phyloP scores from a whole-genome alignment of 1,139 yeast species.

The Scheffersomyces illinoinensis region DNA sequence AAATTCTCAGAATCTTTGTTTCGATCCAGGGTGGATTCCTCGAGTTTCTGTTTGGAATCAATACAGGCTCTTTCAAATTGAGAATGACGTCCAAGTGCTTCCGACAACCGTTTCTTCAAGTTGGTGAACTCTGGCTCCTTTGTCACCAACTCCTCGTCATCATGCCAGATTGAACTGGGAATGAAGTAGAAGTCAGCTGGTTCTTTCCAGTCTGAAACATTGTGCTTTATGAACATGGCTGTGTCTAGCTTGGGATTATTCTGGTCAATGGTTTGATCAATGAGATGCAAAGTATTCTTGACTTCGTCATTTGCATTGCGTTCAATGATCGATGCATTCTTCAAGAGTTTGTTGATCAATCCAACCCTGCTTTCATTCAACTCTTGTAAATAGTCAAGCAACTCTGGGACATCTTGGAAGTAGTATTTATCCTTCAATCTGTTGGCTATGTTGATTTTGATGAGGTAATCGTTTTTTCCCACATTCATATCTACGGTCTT shows the following conservation, averaged over 20 bases:
- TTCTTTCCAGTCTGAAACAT: slow-evolving; percentile 72
- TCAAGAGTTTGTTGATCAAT: slow-evolving; percentile 69
- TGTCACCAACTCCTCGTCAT: slow-evolving; percentile 76
- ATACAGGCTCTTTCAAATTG: slow-evolving; percentile 45
- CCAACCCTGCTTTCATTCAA: slow-evolving; percentile 78
- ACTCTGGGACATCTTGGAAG: slow-evolving; percentile 92
- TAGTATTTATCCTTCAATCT: slow-evolving; percentile 88
- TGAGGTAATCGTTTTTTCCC: slow-evolving; percentile 78
- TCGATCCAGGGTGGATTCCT: slow-evolving; percentile 44
- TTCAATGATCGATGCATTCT: slow-evolving; percentile 66
- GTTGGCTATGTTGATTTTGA: slow-evolving; percentile 82
- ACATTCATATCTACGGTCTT: slow-evolving; percentile 81
- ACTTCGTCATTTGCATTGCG: slow-evolving; percentile 54
- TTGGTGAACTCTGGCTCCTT: slow-evolving; percentile 65
- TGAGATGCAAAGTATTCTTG: slow-evolving; percentile 51
- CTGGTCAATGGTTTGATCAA: slow-evolving; percentile 61
- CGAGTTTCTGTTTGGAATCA: slow-evolving; percentile 51
- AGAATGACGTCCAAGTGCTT: slow-evolving; percentile 48
- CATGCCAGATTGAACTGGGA: slow-evolving; percentile 96
- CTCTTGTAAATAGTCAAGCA: slow-evolving; percentile 83
- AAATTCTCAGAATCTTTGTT: slow-evolving; percentile 27
- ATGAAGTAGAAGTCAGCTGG: slow-evolving; percentile 83
- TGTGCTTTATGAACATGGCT: slow-evolving; percentile 92
- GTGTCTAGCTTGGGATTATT: slow-evolving; percentile 78
- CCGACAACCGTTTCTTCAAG: slow-evolving; percentile 59